phyloP scores from a whole-genome alignment of 306 rosid species.

The Alnus glutinosa region DNA sequence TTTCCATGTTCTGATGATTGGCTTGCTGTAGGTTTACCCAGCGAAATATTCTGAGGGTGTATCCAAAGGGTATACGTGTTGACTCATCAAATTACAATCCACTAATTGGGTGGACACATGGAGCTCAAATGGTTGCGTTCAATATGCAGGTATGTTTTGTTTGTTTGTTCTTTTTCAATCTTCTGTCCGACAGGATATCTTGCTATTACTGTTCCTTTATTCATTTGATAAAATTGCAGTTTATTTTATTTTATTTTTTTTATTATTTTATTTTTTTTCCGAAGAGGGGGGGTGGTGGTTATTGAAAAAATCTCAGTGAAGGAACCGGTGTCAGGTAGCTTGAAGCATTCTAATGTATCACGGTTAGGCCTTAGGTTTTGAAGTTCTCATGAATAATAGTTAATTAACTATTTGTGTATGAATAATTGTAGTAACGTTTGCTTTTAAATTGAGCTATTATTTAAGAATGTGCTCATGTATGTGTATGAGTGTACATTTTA shows the following conservation, averaged over 20 bases:
- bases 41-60: conserved; percentile 85
- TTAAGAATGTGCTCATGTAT: neutral
- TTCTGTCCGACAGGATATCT: neutral
- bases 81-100: conserved; percentile 98
- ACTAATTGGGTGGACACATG: conserved; percentile 93
- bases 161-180: conserved; percentile 7
- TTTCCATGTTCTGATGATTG: conserved; percentile 20
- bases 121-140: conserved; percentile 99
- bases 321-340: neutral
- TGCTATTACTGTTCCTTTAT: neutral
- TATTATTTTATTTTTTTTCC: no score
- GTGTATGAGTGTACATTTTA: neutral
- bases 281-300: neutral
- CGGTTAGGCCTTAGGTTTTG: neutral
- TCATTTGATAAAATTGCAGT: neutral
- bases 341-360: conserved; percentile 9
- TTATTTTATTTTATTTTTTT: conserved; percentile 10
- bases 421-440: neutral
- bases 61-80: conserved; percentile 89
- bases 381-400: neutral
- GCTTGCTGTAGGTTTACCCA: conserved; percentile 76
- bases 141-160: conserved; percentile 98
- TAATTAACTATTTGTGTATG: neutral
- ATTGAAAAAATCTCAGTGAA: neutral
- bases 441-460: neutral